Conservation (phyloP, 495 filamentous ascomycete genomes). For the Rhypophila decipiens region DNA sequence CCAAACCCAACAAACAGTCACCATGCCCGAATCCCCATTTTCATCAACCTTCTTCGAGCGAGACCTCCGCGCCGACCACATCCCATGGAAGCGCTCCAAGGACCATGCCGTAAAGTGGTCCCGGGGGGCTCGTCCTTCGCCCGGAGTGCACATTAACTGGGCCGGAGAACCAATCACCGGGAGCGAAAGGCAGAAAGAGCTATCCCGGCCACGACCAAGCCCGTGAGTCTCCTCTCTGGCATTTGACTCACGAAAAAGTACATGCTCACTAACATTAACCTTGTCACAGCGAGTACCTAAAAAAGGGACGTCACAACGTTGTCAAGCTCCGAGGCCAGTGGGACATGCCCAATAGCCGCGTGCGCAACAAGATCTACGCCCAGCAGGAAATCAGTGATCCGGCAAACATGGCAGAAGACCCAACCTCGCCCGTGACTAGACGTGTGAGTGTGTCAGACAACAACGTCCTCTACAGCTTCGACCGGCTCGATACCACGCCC, state of each 20-base stretch:
- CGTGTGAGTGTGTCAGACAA: conserved; percentile 27
- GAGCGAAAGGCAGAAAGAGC: conserved; percentile 22
- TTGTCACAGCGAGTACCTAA: conserved; percentile 2
- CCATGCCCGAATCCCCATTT: no score
- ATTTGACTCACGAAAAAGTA: no score
- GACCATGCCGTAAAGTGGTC: conserved; percentile 36
- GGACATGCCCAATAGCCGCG: conserved; percentile 10
- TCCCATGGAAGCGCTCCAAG: conserved; percentile 40
- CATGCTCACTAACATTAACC: conserved; percentile 1
- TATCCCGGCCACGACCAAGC: conserved; percentile 26
- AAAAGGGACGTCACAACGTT: conserved; percentile 28
- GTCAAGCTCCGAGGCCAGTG: conserved; percentile 24
- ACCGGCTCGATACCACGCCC: conserved; percentile 33
- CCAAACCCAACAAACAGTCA: no score
- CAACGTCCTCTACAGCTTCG: conserved; percentile 36
- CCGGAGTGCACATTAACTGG: conserved; percentile 16
- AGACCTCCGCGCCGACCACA: conserved; percentile 36
- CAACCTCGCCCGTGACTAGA: conserved; percentile 13
- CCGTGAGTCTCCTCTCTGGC: no score
- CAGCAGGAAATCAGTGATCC: conserved; percentile 27
- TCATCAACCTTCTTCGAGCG: no score
- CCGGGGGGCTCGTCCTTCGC: conserved; percentile 21
- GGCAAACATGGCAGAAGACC: conserved; percentile 13
- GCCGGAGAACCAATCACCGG: conserved; percentile 7
- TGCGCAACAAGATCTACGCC: conserved; percentile 23